Base-by-base conservation (phyloP, 192 early-diverging fungal species). In the Podochytrium sp. region DNA sequence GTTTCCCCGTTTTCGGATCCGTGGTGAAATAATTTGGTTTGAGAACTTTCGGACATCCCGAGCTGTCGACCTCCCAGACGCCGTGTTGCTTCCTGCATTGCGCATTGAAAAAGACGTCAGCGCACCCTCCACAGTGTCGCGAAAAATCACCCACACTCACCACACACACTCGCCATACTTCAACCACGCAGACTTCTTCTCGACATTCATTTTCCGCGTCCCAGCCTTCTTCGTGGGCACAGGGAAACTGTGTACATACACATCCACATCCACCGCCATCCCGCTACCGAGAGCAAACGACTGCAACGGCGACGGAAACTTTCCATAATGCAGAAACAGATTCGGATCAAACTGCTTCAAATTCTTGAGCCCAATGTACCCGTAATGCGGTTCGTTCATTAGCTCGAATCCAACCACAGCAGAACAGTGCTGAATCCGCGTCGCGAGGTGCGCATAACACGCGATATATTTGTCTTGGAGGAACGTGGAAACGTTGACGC, bases 381-480 rank as follows among this genome's bases (percentile, higher is more conserved):
- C 93, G 43, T 79, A 63, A 61, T 86, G 90, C 27, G 90, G 90
- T 68, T 93, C 91, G 56, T 93, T 92, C 80, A 94, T 90, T 30
- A 93, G 82, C 69, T 94, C 93, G 67, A 91, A 93, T 3, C 93
- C 93, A 6, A 92, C 71, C 2, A 94, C 85, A 18, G 90, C 84
- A 29, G 88, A 84, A 3, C 92, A 65, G 64, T 89, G 78, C 51
- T 73, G 59, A 16, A 94, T 41, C 2, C 93, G 90, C 84, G 60
- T 73, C 18, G 91, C 92, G 14, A 94, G 78, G 79, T 94, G 83
- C 27, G 83, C 65, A 74, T 87, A 94, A 68, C 87, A 86, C 16
- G 80, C 77, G 25, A 90, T 76, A 47, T 88, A 94, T 71, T 85
- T 79, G 12, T 80, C 73, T 60, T 93, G 91, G 30, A 94, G 60